Evolutionary conservation across 441 rosid species (phyloP), one percentile per base, ranked within the genome.

Genomic region (Eutrema salsugineum): DNA sequence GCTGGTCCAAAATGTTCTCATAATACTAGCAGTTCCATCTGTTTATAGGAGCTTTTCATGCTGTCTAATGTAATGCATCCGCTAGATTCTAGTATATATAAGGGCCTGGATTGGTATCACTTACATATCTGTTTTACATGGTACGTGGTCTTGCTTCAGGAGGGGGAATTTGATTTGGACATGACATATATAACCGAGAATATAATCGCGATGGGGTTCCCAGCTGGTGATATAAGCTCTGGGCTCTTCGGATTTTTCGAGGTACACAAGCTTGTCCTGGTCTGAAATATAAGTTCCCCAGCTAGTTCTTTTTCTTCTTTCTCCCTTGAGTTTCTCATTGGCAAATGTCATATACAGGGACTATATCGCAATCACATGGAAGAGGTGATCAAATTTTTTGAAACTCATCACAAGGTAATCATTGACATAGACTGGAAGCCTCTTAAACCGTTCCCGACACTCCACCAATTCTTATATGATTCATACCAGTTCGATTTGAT

Each of bases 151-250:
- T 20, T 33, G 24, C 24, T 78, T 48, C 79, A 93, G 97, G 97
- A 86, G 63, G 97, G 94, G 57, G 98, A 77, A 33, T 92, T 84
- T 30, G 97, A 92, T 83, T 81, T 92, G 85, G 98, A 90, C 59
- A 81, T 92, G 94, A 81, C 91, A 49, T 90, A 90, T 63, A 83
- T 92, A 53, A 87, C 94, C n/a, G 93, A 92, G 84, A 92, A 92
- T 49, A 72, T 90, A 75, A 92, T 90, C 55, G 97, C 97, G 35
- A 91, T 91, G 96, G 96, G 97, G 33, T 91, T 91, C 69, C 96
- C 94, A 16, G 92, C 97, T 46, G 97, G 95, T 75, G 95, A 93
- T 75, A 67, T 86, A 38, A 92, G 98, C 79, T 93, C 97, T 20
- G 97, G 97, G 14, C 65, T 87, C 68, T 82, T 93, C 12, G 93